phyloP scores from a whole-genome alignment of 2,329 filamentous ascomycete species.

The Botrytis paeoniae region DNA sequence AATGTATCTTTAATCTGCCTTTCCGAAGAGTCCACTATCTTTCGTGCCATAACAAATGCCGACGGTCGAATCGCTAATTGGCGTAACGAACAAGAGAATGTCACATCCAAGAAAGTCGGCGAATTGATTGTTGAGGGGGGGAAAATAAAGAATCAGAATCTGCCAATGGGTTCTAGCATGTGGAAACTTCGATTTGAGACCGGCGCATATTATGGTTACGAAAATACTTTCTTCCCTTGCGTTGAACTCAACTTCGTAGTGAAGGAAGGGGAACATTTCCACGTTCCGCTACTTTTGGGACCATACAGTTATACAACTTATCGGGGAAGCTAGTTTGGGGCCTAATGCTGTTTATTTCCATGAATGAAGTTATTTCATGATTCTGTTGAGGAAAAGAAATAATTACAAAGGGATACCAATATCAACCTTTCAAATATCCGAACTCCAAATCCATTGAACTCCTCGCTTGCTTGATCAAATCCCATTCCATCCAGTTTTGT shows the following conservation, averaged over 20 bases:
- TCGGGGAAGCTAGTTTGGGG: conserved; percentile 59
- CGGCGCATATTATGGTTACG: conserved; percentile 65
- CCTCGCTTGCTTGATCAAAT: conserved; percentile 16
- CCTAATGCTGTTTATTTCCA: not conserved
- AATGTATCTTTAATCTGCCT: conserved; percentile 49
- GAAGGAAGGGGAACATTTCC: conserved; percentile 63
- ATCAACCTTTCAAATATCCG: conserved; percentile 16
- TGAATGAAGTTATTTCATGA: conserved; percentile 14
- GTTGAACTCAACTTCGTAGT: conserved; percentile 54
- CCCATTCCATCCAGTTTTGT: not conserved
- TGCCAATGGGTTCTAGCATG: conserved; percentile 38
- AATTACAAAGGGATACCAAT: conserved; percentile 14
- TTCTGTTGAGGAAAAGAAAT: not conserved
- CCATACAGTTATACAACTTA: conserved; percentile 83
- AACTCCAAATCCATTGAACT: conserved; percentile 10
- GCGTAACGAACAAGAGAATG: conserved; percentile 36
- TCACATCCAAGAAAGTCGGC: not conserved
- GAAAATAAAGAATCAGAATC: conserved; percentile 1
- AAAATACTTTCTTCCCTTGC: conserved; percentile 55
- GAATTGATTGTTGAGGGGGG: conserved; percentile 24
- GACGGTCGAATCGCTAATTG: conserved; percentile 73
- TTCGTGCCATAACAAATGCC: conserved; percentile 67
- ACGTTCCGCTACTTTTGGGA: conserved; percentile 74
- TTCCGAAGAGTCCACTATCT: conserved; percentile 42
- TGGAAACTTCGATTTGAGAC: conserved; percentile 75